Evolutionary conservation across 345 rosid genomes (phyloP), one percentile per base, ranked within the genome.

Genomic region (Hibiscus trionum): DNA sequence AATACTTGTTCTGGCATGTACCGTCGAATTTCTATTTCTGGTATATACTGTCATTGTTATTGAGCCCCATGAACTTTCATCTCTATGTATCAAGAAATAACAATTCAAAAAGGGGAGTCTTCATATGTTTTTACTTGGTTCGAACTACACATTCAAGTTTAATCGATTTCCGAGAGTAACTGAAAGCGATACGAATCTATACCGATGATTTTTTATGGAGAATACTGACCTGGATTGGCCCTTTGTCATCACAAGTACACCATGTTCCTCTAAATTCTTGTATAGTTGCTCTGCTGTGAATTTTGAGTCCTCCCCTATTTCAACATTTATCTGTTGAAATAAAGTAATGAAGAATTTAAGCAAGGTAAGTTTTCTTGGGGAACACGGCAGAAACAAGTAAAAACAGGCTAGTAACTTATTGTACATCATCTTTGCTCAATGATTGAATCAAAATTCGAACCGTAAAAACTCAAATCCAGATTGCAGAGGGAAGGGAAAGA

Each of bases 251-350:
- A 88, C 77, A 42, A 85, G 86, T 29, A 95, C 79, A 24, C 96
- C 96, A 17, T 87, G 85, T 79, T 83, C 85, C 78, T 88, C 83
- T 80, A 95, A 85, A 72, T 85, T 82, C 83, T 83, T 88, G 82
- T 85, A 74, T 64, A 90, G 84, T 35, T 81, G 79, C 55, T 78
- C 87, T 46, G 82, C 88, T 11, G 86, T 82, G 61, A 84, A 61
- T 33, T 86, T 86, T 24, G 84, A 76, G 66, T 83, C 82, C 72
- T 88, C 83, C 63, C 62, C 76, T 50, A 95, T 68, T 37, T 88
- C 88, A 42, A 89, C 62, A 74, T 79, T 90, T 78, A 95, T 76
- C 99, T 95, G 82, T 10, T 27, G 49, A 69, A 29, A 46, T 7
- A 55, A 66, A 53, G 63, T 49, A 49, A 49, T 3, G 53, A 49